Base-by-base conservation (phyloP, 768 basidiomycete species). In the Lentinula edodes region DNA sequence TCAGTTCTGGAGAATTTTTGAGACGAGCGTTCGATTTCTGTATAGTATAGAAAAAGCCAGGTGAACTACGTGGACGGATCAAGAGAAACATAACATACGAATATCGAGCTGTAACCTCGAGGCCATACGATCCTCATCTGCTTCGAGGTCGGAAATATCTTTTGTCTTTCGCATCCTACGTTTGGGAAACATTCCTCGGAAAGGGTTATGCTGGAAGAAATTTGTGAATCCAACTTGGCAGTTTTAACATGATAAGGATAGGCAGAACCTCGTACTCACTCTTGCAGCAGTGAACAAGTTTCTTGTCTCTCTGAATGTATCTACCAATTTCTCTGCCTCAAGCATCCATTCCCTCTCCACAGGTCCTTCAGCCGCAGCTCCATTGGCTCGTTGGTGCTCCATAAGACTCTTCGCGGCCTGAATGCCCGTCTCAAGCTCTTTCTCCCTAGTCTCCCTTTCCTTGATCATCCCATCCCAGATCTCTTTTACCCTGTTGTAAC, bases 241-340 rank as follows among this genome's bases (percentile, higher is more conserved):
- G 10, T 10, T 12, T 41, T 5, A 41, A 41, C 39, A 15, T 3
- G 3, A 3, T 28, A 28, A 13, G 39, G 39, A 12, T 41, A 10
- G 12, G 23, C 46, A n/a, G 45, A 60, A 16, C 23, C 23, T 56
- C 20, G 73, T 85, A 73, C 85, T 66, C 62, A 94, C 94, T 66
- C 88, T 75, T 34, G 87, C 87, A 2, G 88, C 86, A 66, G 89
- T 79, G 69, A 96, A 99, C 64, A 98, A 70, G 63, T 87, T 84
- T 63, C 88, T 82, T 0, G 95, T 95, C 75, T 94, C 89, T 57
- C 96, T 78, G 74, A 95, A 98, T 71, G 84, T 87, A 63, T 97
- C 95, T 3, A 97, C 82, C 51, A 99, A 77, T 66, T 85, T 89
- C 69, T 93, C 91, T 0, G 93, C 93, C 66, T 93, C 87, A 34